Percentiles rank a stretch among this genome's conserved stretches.
Conservation (phyloP, 2,329 filamentous ascomycete genomes). For the Botrytis hyacinthi region DNA sequence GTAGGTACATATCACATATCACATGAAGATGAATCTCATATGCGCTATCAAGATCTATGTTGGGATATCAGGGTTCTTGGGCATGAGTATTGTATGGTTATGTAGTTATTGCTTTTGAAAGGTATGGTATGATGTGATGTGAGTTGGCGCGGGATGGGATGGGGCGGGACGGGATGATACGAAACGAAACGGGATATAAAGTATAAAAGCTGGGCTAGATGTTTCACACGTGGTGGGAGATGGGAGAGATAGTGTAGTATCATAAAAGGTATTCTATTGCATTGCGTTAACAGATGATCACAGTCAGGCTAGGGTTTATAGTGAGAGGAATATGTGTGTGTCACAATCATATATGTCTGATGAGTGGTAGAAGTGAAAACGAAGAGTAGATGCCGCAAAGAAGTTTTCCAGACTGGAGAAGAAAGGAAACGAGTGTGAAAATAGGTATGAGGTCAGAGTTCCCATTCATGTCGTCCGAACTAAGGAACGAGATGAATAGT, state of each 20-base stretch:
- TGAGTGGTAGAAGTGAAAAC: background rate
- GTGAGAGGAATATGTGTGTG: background rate
- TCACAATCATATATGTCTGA: background rate
- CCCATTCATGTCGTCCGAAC: background rate
- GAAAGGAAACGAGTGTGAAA: background rate
- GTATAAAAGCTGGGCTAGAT: background rate
- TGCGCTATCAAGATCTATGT: fast-evolving
- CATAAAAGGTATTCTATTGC: background rate
- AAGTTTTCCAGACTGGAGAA: background rate
- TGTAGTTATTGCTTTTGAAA: background rate
- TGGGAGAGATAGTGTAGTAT: background rate
- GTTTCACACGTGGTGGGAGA: background rate
- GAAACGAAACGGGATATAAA: background rate
- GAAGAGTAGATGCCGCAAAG: background rate
- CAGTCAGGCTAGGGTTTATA: background rate
- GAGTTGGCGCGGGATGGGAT: background rate
- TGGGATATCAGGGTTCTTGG: background rate
- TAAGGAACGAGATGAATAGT: background rate
- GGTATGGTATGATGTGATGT: no score
- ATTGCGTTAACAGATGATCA: background rate
- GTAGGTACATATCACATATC: background rate
- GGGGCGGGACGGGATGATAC: fast-evolving
- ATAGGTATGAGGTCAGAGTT: background rate
- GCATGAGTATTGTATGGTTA: fast-evolving
- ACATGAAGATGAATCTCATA: background rate